A percentile compares a stretch with the other conserved stretches of the same genome.
These are phyloP conservation scores for Aspergillus unguis DNA, from an alignment of 2,329 filamentous ascomycete genomes.

Conservation along the genomic window DNA sequence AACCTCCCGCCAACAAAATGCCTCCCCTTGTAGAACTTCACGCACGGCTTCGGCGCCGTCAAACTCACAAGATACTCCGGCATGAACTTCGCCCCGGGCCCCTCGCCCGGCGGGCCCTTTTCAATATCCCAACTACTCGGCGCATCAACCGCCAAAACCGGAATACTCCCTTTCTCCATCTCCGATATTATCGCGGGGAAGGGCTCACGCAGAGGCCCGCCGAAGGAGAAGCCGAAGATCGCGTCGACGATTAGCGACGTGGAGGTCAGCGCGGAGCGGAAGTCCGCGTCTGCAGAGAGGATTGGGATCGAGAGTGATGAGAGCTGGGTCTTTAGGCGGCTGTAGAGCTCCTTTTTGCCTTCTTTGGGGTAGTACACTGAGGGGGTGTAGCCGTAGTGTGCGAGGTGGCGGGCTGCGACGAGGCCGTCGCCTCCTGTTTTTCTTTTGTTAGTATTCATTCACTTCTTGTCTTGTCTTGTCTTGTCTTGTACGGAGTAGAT, in stretches of 20 bases:
- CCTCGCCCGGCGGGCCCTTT: constrained; percentile 71
- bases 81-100: constrained; percentile 75
- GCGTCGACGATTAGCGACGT: constrained; percentile 86
- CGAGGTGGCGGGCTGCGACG: constrained; percentile 86
- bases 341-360: constrained; percentile 82
- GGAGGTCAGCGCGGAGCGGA: constrained; percentile 61
- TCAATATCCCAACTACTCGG: constrained; percentile 96
- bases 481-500: not conserved
- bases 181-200: constrained; percentile 78
- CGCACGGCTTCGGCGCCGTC: constrained; percentile 88
- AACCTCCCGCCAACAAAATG: constrained; percentile 95
- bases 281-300: constrained; percentile 61
- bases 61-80: constrained; percentile 79
- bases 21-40: constrained; percentile 75
- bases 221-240: constrained; percentile 94
- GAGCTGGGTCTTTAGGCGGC: constrained; percentile 73
- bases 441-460: not conserved
- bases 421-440: constrained; percentile 82
- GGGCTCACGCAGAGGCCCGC: constrained; percentile 85
- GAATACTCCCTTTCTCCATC: constrained; percentile 67
- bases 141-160: constrained; percentile 85
- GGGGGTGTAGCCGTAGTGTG: constrained; percentile 86
- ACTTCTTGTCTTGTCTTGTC: too few relatives aligned
- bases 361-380: constrained; percentile 91
- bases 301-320: constrained; percentile 80